Percentiles rank a stretch among this genome's conserved stretches.
These are phyloP conservation scores for Candida ulmi DNA, from an alignment of 805 yeast genomes.

Conservation along the genomic window DNA sequence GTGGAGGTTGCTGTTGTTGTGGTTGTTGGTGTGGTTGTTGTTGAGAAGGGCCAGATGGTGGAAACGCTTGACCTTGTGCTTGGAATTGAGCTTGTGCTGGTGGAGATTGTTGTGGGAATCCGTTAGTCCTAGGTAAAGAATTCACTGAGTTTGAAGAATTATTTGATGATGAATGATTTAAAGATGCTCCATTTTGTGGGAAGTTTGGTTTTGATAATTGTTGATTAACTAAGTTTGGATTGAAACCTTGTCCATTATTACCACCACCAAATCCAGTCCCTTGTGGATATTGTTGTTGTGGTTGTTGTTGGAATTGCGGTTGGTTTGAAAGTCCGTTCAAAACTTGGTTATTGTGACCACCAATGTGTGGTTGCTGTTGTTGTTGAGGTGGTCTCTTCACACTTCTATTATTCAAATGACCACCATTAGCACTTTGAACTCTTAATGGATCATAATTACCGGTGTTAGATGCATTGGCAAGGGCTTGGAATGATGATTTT, in stretches of 20 bases:
- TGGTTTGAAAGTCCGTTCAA: not conserved
- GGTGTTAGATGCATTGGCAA: conserved; percentile 7
- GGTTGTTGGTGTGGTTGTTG: not conserved
- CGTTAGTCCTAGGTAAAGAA: not conserved
- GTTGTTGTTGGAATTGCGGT: no score
- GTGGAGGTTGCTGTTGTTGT: not conserved
- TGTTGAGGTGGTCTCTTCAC: conserved; percentile 1
- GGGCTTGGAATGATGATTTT: conserved; percentile 30
- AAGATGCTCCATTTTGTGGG: not conserved
- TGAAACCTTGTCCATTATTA: not conserved
- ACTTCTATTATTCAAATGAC: conserved; percentile 4
- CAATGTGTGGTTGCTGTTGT: no score
- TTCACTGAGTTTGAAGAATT: conserved; percentile 4
- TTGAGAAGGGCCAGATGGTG: not conserved
- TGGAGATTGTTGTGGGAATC: no score
- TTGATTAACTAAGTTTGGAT: conserved; percentile 1
- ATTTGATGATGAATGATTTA: not conserved
- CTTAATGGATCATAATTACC: conserved; percentile 4
- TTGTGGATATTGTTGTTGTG: no score
- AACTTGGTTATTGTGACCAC: no score
- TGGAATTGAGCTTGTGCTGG: no score
- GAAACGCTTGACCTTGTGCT: no score
- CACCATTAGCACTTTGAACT: conserved; percentile 5
- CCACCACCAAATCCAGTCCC: not conserved
- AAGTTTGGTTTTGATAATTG: not conserved